phyloP scores from a whole-genome alignment of 2,329 filamentous ascomycete genomes.

The Onygenales sp. region DNA sequence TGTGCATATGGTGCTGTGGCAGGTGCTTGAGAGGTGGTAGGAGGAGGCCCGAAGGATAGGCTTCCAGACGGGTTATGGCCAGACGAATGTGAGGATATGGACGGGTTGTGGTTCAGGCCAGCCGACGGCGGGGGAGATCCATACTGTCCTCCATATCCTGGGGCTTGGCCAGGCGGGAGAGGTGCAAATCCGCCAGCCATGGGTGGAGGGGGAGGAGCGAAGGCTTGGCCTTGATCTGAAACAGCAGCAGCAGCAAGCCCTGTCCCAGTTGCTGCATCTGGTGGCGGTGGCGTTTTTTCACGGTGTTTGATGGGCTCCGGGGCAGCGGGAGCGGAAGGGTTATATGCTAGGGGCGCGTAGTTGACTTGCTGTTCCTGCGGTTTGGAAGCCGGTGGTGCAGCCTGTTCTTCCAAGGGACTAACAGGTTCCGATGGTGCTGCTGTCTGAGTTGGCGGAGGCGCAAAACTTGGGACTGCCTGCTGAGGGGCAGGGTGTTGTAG shows the following conservation, averaged over 20 bases:
- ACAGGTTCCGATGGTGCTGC: slow-evolving; percentile 11
- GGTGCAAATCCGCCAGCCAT: slow-evolving; percentile 14
- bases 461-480: slow-evolving; percentile 12
- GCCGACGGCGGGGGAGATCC: slow-evolving; percentile 28
- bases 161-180: slow-evolving; percentile 7
- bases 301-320: slow-evolving; percentile 55
- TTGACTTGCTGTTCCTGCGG: slow-evolving; percentile 20
- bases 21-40: slow-evolving; percentile 1
- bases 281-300: slow-evolving; percentile 57
- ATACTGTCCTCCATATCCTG: slow-evolving; percentile 13
- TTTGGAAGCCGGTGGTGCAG: slow-evolving; percentile 1
- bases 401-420: slow-evolving; percentile 6
- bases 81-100: slow-evolving; percentile 18
- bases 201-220: slow-evolving; percentile 20
- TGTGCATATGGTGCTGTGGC: slow-evolving; percentile 23
- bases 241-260: slow-evolving; percentile 34
- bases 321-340: slow-evolving; percentile 55
- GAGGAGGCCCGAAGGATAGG: slow-evolving; percentile 21
- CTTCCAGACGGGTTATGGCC: slow-evolving; percentile 18
- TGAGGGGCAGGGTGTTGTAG: slow-evolving; percentile 14
- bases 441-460: slow-evolving; percentile 16
- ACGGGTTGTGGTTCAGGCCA: slow-evolving; percentile 18
- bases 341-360: slow-evolving; percentile 51
- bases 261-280: slow-evolving; percentile 42
- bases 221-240: slow-evolving; percentile 27